Conservation (phyloP, 2,329 filamentous ascomycete species). For the Colletotrichum falcatum region DNA sequence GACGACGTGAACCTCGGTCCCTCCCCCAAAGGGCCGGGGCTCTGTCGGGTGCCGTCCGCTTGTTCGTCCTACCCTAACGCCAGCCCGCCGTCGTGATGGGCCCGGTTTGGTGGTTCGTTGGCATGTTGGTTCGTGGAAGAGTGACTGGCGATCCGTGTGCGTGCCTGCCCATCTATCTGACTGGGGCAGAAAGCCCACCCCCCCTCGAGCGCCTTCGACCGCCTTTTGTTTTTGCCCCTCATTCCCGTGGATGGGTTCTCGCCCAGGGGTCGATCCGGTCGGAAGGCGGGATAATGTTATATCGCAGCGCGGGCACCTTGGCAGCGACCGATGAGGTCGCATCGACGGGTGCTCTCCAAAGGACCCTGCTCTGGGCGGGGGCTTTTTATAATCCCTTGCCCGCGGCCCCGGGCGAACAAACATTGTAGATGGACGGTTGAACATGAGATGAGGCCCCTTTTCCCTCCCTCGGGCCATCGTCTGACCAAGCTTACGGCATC, state of each 20-base stretch:
- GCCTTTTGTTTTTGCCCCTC: background rate
- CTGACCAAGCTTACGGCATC: too few relatives aligned
- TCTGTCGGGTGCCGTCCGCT: background rate
- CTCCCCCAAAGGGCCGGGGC: background rate
- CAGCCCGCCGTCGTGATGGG: background rate
- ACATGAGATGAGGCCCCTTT: background rate
- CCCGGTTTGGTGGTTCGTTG: background rate
- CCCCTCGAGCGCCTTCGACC: too few relatives aligned
- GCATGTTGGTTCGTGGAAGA: background rate
- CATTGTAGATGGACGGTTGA: background rate
- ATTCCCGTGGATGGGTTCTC: background rate
- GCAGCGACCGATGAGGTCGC: slow-evolving; percentile 3
- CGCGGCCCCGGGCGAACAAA: background rate
- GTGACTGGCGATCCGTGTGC: slow-evolving; percentile 5
- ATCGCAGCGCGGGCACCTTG: slow-evolving; percentile 8
- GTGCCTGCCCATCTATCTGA: background rate
- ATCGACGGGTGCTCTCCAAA: background rate
- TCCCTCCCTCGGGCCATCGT: too few relatives aligned
- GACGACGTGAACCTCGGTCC: background rate
- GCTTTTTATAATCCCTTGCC: background rate
- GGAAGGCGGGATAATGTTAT: slow-evolving; percentile 18
- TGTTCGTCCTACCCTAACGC: background rate
- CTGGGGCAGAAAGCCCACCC: background rate
- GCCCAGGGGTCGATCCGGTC: background rate
- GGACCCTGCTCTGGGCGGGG: background rate